A percentile compares a stretch with the other conserved stretches of the same genome.
phyloP scores from a whole-genome alignment of 768 basidiomycete species.

The Phanerodontia chrysosporium region DNA sequence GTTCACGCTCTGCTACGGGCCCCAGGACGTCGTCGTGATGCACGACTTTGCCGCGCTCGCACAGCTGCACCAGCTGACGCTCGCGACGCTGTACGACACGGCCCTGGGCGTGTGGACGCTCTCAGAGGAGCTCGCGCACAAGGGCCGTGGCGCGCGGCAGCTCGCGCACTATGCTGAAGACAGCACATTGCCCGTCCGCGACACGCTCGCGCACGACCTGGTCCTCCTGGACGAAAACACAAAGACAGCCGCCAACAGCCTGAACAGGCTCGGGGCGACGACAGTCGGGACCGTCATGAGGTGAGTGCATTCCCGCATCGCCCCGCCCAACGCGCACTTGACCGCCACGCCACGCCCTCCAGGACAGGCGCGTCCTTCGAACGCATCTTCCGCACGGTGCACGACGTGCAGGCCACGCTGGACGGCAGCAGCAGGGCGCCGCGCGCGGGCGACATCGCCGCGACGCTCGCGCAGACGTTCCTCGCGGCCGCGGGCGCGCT shows the following conservation, averaged over 20 bases:
- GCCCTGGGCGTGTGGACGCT: not conserved
- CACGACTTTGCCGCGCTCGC: slow-evolving; percentile 5
- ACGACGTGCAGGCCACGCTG: not conserved
- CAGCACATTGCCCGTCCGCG: not conserved
- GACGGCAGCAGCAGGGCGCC: not conserved
- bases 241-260: not conserved
- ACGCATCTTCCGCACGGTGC: not conserved
- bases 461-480: not conserved
- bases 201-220: not conserved
- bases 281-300: not conserved
- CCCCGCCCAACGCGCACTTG: not conserved
- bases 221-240: not conserved
- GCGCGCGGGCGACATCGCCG: not conserved
- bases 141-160: not conserved
- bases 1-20: not conserved
- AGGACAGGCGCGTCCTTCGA: not conserved
- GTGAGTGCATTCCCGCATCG: not conserved
- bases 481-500: not conserved
- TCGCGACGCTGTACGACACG: not conserved
- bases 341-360: too few relatives aligned
- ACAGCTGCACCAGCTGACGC: not conserved
- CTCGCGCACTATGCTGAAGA: not conserved
- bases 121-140: slow-evolving; percentile 1
- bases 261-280: not conserved
- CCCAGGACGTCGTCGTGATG: not conserved